A percentile compares a stretch with the other conserved stretches of the same genome.
Evolutionary conservation across 768 basidiomycete species (phyloP).

Genomic region (Porpolomopsis calyptriformis): DNA sequence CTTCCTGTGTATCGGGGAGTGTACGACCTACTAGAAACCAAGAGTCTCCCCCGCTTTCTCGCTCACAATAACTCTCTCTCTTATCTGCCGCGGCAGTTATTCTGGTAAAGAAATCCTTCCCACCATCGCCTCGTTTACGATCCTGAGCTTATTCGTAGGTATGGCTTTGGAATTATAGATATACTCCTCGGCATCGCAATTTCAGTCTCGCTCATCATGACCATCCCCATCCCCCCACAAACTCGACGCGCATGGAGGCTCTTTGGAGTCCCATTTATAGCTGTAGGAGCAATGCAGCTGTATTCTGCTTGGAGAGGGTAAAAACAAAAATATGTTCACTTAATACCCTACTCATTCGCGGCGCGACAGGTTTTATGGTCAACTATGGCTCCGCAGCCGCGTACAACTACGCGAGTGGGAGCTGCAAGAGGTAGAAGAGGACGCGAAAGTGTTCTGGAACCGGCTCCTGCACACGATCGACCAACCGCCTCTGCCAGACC

Average conservation of each 20-base stretch:
- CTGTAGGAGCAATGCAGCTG: slow-evolving; percentile 21
- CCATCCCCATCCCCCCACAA: slow-evolving; percentile 17
- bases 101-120: slow-evolving; percentile 18
- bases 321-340: neutral
- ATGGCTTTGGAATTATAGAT: slow-evolving; percentile 18
- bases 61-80: slow-evolving; percentile 22
- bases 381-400: slow-evolving; percentile 24
- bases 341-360: neutral
- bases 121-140: neutral
- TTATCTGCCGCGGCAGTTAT: slow-evolving; percentile 26
- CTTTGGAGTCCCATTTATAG: slow-evolving; percentile 19
- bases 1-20: slow-evolving; percentile 25
- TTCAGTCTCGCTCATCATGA: slow-evolving; percentile 19
- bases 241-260: slow-evolving; percentile 23
- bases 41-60: slow-evolving; percentile 25
- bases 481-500: too few species aligned
- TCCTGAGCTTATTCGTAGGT: slow-evolving; percentile 16
- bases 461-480: slow-evolving; percentile 8
- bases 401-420: slow-evolving; percentile 31
- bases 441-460: slow-evolving; percentile 16
- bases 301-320: slow-evolving; percentile 28
- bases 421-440: slow-evolving; percentile 22
- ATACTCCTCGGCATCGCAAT: slow-evolving; percentile 19
- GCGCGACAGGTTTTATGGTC: slow-evolving; percentile 21
- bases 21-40: slow-evolving; percentile 21